These are phyloP conservation scores for Melastoma candidum DNA, from an alignment of 441 rosid genomes.

Conservation along the genomic window DNA sequence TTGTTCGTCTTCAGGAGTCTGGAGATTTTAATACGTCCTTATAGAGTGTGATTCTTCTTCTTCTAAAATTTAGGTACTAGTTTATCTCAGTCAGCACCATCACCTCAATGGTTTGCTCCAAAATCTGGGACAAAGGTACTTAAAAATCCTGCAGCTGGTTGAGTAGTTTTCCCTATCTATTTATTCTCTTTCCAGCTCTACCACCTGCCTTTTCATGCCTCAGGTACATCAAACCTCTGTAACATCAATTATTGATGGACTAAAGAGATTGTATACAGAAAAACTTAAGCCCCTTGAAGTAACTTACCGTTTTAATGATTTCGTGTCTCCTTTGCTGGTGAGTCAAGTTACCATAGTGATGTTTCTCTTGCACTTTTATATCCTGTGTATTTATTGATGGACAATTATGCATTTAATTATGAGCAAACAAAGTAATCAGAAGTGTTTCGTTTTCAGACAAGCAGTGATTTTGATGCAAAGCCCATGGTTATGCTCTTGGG, in stretches of 20 bases:
- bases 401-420: background rate
- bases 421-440: background rate
- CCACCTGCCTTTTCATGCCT: background rate
- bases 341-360: too few relatives aligned
- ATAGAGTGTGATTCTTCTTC: background rate
- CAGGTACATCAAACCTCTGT: conserved; percentile 3
- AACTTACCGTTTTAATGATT: too few relatives aligned
- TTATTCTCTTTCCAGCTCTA: too few relatives aligned
- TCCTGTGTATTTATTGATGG: too few relatives aligned
- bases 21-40: background rate
- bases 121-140: conserved; percentile 14
- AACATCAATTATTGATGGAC: background rate
- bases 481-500: conserved; percentile 99
- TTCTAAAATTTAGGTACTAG: conserved; percentile 1
- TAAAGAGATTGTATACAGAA: background rate
- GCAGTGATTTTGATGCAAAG: conserved; percentile 95
- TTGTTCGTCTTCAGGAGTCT: background rate
- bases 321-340: too few relatives aligned
- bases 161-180: background rate
- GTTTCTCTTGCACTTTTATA: too few relatives aligned
- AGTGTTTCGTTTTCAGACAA: conserved; percentile 33
- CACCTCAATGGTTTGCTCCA: conserved; percentile 14
- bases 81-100: conserved; percentile 4
- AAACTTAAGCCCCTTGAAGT: too few relatives aligned
- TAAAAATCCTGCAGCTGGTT: background rate